Base-by-base conservation (phyloP, 805 yeast species). In the Lipomyces lipofer region DNA sequence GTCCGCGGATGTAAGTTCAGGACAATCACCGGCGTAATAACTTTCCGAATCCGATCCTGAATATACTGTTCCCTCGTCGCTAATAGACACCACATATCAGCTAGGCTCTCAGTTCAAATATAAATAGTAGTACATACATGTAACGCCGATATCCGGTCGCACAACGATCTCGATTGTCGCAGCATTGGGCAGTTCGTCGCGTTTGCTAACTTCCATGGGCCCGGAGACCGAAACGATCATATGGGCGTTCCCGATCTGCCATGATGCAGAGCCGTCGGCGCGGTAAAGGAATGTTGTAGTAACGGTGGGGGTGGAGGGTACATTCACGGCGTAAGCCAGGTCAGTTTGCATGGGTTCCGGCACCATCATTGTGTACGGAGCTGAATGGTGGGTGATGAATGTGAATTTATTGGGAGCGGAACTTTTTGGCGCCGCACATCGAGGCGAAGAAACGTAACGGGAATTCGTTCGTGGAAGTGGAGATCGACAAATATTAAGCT, bases 171-270 rank as follows among this genome's bases (percentile, higher is more conserved):
- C 97, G 15, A 94, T 68, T 15, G 88, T 83, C 13, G 92, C 85
- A 43, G 77, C 74, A 13, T 86, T 84, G 9, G 97, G 96, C 30
- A 84, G 69, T 67, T 92, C 98, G 66, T 90, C 96, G 63, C 92
- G 79, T 12, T 81, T 71, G 67, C 84, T 85, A 9, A 88, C 84
- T 65, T 92, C 97, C 28, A 92, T 78, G 0, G 99, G 99, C 0
- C 99, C 99, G 0, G 91, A 79, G 0, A 92, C 91, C 0, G 96
- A 83, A 40, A 85, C 81, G 1, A 91, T 71, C 2, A 86, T 83
- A 15, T 53, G 47, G 10, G 63, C 45, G 3, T 36, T 17, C 21
- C 63, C 63, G 27, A 47, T 49, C 12, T 27, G 36, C 60, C 60
- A 58, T 17, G 52, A 36, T 9, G 62, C 59, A 3, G 62, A 58